Conservation (phyloP, 371 early-diverging fungal species). For the Blyttiomyces sp. region DNA sequence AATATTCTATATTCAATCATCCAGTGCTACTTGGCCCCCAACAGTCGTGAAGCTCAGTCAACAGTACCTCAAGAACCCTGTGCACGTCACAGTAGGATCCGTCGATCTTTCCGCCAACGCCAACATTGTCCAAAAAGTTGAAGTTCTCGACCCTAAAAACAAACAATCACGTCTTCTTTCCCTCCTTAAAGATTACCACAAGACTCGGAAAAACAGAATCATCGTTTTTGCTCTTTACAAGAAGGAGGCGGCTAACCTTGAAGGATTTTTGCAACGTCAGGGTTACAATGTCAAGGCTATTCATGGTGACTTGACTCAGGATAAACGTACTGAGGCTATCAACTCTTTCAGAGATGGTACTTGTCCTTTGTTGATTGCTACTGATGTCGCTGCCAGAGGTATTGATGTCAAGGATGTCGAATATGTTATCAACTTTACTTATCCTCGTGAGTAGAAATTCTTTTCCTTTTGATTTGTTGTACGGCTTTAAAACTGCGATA, state of each 20-base stretch:
- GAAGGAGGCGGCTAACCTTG: conserved; percentile 86
- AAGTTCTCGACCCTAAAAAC: conserved; percentile 32
- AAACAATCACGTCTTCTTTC: conserved; percentile 60
- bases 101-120: conserved; percentile 77
- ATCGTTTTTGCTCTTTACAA: conserved; percentile 92
- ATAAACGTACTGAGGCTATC: conserved; percentile 67
- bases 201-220: conserved; percentile 68
- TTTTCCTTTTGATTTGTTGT: too few species aligned
- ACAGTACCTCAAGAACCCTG: conserved; percentile 78
- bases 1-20: too few species aligned
- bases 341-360: conserved; percentile 67
- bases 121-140: conserved; percentile 33
- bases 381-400: conserved; percentile 98
- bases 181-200: conserved; percentile 80
- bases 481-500: too few species aligned
- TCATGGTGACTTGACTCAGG: conserved; percentile 82
- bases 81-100: conserved; percentile 91
- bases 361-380: conserved; percentile 86
- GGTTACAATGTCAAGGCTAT: conserved; percentile 93
- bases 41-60: conserved; percentile 80
- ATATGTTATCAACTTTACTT: conserved; percentile 95
- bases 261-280: conserved; percentile 60
- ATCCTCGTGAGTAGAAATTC: conserved; percentile 75
- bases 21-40: conserved; percentile 50
- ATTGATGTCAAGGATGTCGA: conserved; percentile 97